phyloP scores from a whole-genome alignment of 208 protist genomes.

The Leishmania guyanensis region DNA sequence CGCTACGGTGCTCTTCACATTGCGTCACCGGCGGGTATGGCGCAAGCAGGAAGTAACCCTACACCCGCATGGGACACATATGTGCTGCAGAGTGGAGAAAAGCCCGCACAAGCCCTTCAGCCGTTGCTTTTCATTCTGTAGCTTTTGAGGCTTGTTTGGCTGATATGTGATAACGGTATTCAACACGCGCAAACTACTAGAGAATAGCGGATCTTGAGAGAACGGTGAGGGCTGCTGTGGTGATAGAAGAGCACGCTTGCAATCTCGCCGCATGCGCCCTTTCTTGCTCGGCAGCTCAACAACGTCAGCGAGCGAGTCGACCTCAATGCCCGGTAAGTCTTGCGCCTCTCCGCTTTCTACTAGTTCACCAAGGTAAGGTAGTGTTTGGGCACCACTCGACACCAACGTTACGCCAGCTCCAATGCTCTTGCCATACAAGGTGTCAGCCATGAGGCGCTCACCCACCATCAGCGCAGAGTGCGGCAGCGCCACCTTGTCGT shows the following conservation, averaged over 20 bases:
- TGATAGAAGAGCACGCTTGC: neutral
- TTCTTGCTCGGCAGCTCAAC: neutral
- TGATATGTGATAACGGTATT: neutral
- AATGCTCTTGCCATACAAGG: slow-evolving; percentile 64
- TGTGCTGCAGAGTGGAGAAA: neutral
- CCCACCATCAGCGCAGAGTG: slow-evolving; percentile 59
- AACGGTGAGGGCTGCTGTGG: neutral
- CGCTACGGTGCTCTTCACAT: neutral
- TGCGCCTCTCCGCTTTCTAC: neutral
- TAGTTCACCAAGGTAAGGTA: neutral
- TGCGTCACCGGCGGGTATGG: neutral
- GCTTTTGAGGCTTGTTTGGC: neutral
- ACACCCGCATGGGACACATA: neutral
- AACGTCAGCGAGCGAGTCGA: slow-evolving; percentile 35
- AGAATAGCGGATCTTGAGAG: neutral
- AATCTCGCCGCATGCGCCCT: neutral
- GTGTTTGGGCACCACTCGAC: slow-evolving; percentile 32
- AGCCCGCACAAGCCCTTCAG: neutral
- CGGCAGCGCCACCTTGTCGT: slow-evolving; percentile 27
- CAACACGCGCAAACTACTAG: neutral
- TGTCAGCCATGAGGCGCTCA: slow-evolving; percentile 67
- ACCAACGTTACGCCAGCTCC: slow-evolving; percentile 50
- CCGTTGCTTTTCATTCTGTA: neutral
- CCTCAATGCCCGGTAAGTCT: slow-evolving; percentile 41
- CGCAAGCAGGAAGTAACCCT: neutral